phyloP scores from a whole-genome alignment of 192 early-diverging fungal genomes.

The Linnemannia hyalina region DNA sequence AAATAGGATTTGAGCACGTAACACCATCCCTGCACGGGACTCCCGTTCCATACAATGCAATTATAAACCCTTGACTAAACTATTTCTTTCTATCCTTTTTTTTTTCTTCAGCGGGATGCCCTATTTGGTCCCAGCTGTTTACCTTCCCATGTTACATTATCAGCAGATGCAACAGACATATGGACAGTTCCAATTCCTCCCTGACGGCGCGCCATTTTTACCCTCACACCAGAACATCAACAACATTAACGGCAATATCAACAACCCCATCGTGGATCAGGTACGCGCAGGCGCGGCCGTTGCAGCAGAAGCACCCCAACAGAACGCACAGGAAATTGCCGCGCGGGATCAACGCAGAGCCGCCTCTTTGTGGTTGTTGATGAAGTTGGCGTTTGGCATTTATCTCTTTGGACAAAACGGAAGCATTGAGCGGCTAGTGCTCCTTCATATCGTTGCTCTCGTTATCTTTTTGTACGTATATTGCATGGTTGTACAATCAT shows the following conservation, averaged over 20 bases:
- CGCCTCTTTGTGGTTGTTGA: slow-evolving; percentile 67
- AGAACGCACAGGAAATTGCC: slow-evolving; percentile 41
- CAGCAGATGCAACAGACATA: slow-evolving; percentile 36
- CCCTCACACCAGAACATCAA: slow-evolving; percentile 17
- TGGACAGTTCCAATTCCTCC: background rate
- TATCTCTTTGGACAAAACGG: slow-evolving; percentile 75
- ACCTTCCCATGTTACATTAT: slow-evolving; percentile 36
- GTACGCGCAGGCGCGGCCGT: slow-evolving; percentile 16
- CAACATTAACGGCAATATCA: slow-evolving; percentile 13
- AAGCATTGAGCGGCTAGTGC: slow-evolving; percentile 66
- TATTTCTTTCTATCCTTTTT: slow-evolving; percentile 1
- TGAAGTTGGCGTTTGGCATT: slow-evolving; percentile 72
- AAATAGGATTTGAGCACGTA: slow-evolving; percentile 57
- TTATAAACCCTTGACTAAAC: slow-evolving; percentile 1
- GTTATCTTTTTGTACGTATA: slow-evolving; percentile 67
- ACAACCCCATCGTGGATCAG: slow-evolving; percentile 1
- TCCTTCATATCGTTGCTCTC: slow-evolving; percentile 68
- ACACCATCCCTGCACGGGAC: slow-evolving; percentile 4
- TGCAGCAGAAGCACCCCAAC: slow-evolving; percentile 6
- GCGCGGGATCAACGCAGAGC: slow-evolving; percentile 57
- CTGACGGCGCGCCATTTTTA: slow-evolving; percentile 2
- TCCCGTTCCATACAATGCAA: background rate
- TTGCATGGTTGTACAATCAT: background rate
- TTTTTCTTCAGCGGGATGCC: slow-evolving; percentile 55
- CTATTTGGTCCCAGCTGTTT: slow-evolving; percentile 49